phyloP scores from a whole-genome alignment of 2,329 filamentous ascomycete species.

The Pseudogymnoascus sp. region DNA sequence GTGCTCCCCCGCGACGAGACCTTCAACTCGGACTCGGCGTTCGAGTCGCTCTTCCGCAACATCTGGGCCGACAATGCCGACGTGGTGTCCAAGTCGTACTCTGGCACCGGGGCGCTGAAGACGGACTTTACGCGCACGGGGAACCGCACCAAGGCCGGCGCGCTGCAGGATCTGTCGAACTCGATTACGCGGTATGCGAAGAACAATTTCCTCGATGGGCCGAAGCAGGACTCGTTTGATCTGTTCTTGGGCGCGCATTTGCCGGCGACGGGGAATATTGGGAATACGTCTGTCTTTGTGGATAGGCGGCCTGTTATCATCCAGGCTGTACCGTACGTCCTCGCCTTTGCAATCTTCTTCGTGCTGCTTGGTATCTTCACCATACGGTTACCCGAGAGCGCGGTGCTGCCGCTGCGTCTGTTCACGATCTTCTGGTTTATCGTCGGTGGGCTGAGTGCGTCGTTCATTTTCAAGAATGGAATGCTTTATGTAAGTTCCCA shows the following conservation, averaged over 20 bases:
- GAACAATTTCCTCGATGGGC: slow-evolving; percentile 94
- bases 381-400: slow-evolving; percentile 59
- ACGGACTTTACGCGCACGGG: slow-evolving; percentile 96
- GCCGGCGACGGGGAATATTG: slow-evolving; percentile 62
- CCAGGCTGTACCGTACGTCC: slow-evolving; percentile 86
- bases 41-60: slow-evolving; percentile 90
- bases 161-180: slow-evolving; percentile 78
- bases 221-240: slow-evolving; percentile 90
- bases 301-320: slow-evolving; percentile 81
- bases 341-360: slow-evolving; percentile 78
- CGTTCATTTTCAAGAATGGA: slow-evolving; percentile 75
- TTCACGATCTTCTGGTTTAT: slow-evolving; percentile 72
- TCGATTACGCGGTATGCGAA: slow-evolving; percentile 80
- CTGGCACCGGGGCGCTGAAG: slow-evolving; percentile 93
- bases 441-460: slow-evolving; percentile 60
- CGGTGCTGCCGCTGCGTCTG: slow-evolving; percentile 71
- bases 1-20: slow-evolving; percentile 67
- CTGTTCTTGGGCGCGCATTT: slow-evolving; percentile 84
- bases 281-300: slow-evolving; percentile 66
- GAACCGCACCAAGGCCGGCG: slow-evolving; percentile 74
- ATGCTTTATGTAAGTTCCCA: slow-evolving; percentile 77
- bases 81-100: slow-evolving; percentile 85
- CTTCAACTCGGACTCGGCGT: slow-evolving; percentile 63
- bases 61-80: slow-evolving; percentile 98
- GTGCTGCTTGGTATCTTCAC: slow-evolving; percentile 68